These are phyloP conservation scores for Uronychia setigera DNA, from an alignment of 73 alveolate genomes.

Conservation along the genomic window DNA sequence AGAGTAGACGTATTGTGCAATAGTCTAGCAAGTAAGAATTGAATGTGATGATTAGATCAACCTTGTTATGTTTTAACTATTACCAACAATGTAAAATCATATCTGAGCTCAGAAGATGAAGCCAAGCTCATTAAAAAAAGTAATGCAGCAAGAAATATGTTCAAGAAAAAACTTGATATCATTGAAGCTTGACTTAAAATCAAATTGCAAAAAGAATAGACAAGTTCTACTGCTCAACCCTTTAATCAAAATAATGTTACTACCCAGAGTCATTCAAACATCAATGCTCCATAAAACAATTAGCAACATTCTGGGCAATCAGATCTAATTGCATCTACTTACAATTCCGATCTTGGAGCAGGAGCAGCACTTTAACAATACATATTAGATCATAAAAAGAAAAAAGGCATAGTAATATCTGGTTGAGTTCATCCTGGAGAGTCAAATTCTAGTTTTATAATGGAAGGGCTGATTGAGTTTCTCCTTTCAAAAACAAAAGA, in stretches of 20 bases:
- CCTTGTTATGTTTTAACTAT: conserved; percentile 59
- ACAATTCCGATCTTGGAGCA: conserved; percentile 8
- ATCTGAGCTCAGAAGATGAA: conserved; percentile 61
- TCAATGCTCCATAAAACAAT: neutral
- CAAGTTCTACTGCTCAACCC: neutral
- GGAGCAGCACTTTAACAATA: conserved; percentile 33
- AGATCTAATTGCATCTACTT: neutral
- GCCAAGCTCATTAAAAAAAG: conserved; percentile 44
- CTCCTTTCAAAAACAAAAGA: conserved; percentile 79
- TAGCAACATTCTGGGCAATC: too few relatives aligned
- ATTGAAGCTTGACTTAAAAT: conserved; percentile 45
- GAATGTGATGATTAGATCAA: conserved; percentile 1
- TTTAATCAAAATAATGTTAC: neutral
- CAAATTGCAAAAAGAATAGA: neutral
- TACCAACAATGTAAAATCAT: conserved; percentile 50
- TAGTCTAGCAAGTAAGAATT: conserved; percentile 29
- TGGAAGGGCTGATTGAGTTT: conserved; percentile 90
- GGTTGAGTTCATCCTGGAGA: conserved; percentile 98
- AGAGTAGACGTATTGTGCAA: conserved; percentile 56
- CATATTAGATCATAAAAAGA: conserved; percentile 71
- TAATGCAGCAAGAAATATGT: conserved; percentile 66
- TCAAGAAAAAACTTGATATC: conserved; percentile 51
- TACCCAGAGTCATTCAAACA: neutral
- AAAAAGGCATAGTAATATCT: conserved; percentile 81
- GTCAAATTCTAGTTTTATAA: conserved; percentile 86